Conservation (phyloP, 2,329 filamentous ascomycete genomes). For the Fusarium sp. region DNA sequence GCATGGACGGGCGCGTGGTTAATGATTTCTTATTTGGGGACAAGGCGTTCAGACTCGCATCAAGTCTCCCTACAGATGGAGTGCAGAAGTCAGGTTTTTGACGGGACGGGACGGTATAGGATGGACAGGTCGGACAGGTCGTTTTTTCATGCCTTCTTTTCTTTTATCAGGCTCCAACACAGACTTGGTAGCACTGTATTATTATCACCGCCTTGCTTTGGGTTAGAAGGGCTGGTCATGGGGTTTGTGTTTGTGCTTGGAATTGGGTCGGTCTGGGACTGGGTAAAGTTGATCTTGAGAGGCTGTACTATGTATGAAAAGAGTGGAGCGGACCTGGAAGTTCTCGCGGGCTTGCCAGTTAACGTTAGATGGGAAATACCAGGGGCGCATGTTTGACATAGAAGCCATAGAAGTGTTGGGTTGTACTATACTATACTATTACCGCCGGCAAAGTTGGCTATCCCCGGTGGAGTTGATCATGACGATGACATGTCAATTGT, state of each 20-base stretch:
- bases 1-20: slow-evolving; percentile 36
- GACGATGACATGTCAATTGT: slow-evolving; percentile 1
- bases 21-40: slow-evolving; percentile 37
- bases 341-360: slow-evolving; percentile 39
- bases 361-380: slow-evolving; percentile 25
- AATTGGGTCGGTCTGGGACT: not conserved
- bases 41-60: slow-evolving; percentile 39
- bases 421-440: slow-evolving; percentile 6
- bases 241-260: slow-evolving; percentile 1
- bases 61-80: slow-evolving; percentile 29
- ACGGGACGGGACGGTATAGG: slow-evolving; percentile 13
- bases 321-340: slow-evolving; percentile 35
- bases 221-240: slow-evolving; percentile 29
- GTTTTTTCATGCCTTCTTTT: slow-evolving; percentile 16
- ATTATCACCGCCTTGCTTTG: slow-evolving; percentile 35
- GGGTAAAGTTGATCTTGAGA: slow-evolving; percentile 4
- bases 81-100: slow-evolving; percentile 22
- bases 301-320: slow-evolving; percentile 24
- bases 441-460: not conserved
- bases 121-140: slow-evolving; percentile 20
- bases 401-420: slow-evolving; percentile 30
- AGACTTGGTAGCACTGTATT: slow-evolving; percentile 42
- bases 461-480: not conserved
- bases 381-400: slow-evolving; percentile 39
- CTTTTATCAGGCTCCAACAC: slow-evolving; percentile 34